These are phyloP conservation scores for Catharanthus roseus DNA, from an alignment of 257 asterid genomes.

Conservation along the genomic window DNA sequence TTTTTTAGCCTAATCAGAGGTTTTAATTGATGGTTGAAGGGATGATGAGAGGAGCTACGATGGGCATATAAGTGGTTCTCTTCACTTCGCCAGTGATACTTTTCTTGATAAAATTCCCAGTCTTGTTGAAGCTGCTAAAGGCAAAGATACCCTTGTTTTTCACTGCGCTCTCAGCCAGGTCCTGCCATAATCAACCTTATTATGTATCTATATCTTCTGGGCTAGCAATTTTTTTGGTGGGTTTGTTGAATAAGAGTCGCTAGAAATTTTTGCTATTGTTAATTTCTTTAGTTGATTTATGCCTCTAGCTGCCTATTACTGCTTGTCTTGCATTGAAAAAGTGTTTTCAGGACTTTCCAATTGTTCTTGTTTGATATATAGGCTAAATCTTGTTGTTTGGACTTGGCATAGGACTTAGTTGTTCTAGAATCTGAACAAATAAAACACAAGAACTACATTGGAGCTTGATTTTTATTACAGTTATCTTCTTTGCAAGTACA, in stretches of 20 bases:
- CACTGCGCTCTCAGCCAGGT: conserved; percentile 99
- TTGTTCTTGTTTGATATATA: background rate
- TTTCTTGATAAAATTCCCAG: conserved; percentile 62
- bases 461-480: background rate
- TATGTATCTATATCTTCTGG: background rate
- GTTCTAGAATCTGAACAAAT: background rate
- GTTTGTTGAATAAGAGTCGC: background rate
- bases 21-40: conserved; percentile 28
- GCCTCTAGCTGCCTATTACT: too few species aligned
- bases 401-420: background rate
- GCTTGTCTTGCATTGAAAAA: background rate
- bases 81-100: conserved; percentile 77
- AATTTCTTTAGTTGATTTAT: too few species aligned
- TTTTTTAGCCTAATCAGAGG: background rate
- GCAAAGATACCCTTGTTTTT: conserved; percentile 86
- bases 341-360: background rate
- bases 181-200: background rate
- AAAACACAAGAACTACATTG: background rate
- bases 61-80: conserved; percentile 92
- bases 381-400: background rate
- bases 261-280: too few species aligned
- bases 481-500: background rate
- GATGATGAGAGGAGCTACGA: conserved; percentile 89
- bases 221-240: background rate
- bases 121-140: conserved; percentile 62